These are phyloP conservation scores for Acarospora socialis DNA, from an alignment of 2,329 filamentous ascomycete genomes.

Conservation along the genomic window DNA sequence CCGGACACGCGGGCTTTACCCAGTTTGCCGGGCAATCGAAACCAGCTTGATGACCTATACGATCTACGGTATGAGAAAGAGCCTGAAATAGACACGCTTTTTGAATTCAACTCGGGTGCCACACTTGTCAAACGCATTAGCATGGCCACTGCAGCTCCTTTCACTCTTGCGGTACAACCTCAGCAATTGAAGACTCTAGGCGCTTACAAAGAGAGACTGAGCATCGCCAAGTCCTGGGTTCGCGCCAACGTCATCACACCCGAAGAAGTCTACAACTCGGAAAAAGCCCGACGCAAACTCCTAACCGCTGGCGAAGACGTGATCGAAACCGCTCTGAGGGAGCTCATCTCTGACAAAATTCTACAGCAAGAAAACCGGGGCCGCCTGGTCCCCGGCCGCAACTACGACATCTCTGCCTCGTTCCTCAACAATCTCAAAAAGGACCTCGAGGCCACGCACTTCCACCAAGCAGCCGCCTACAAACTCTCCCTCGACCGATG, in stretches of 20 bases:
- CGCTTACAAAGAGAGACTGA: conserved; percentile 15
- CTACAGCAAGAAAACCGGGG: conserved; percentile 27
- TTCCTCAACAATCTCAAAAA: conserved; percentile 27
- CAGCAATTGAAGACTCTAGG: no score
- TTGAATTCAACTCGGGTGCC: conserved; percentile 19
- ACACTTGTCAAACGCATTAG: conserved; percentile 24
- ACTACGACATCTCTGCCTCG: conserved; percentile 29
- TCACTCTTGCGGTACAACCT: no score
- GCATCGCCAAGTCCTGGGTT: conserved; percentile 32
- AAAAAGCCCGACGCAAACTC: conserved; percentile 22
- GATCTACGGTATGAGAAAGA: conserved; percentile 25
- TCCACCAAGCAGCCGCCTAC: conserved; percentile 27
- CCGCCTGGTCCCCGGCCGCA: conserved; percentile 27
- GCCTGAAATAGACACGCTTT: conserved; percentile 23
- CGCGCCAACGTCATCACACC: conserved; percentile 32
- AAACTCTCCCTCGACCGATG: conserved; percentile 29
- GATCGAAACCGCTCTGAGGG: conserved; percentile 26
- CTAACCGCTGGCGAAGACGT: conserved; percentile 14
- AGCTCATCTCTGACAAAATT: conserved; percentile 26
- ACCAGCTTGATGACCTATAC: conserved; percentile 28
- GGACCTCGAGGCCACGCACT: conserved; percentile 25
- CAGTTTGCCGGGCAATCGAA: conserved; percentile 29
- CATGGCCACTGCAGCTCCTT: conserved; percentile 6
- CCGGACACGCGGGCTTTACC: conserved; percentile 24
- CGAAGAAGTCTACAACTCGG: conserved; percentile 26